These are phyloP conservation scores for Pseudogymnoascus sp. DNA, from an alignment of 2,329 filamentous ascomycete genomes.

Conservation along the genomic window DNA sequence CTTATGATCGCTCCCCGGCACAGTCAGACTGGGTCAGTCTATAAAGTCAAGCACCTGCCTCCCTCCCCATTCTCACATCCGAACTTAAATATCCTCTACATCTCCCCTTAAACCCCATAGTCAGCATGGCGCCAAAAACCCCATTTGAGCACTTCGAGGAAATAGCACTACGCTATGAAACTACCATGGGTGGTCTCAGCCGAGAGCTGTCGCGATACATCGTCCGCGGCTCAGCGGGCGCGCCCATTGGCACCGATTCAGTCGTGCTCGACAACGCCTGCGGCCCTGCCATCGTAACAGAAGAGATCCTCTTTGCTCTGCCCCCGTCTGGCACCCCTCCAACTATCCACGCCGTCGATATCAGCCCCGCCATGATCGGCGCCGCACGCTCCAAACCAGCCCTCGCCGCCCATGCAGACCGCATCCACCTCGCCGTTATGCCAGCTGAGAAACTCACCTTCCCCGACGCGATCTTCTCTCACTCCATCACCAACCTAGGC, in stretches of 20 bases:
- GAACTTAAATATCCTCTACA: neutral
- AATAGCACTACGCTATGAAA: conserved; percentile 18
- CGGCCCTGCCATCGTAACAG: conserved; percentile 23
- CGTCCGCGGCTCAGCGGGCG: conserved; percentile 7
- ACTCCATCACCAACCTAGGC: conserved; percentile 34
- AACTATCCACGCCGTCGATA: conserved; percentile 19
- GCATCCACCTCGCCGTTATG: conserved; percentile 17
- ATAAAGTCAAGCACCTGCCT: neutral
- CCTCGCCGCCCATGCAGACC: conserved; percentile 1
- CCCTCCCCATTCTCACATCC: neutral
- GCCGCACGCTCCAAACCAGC: conserved; percentile 13
- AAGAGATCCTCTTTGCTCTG: conserved; percentile 16
- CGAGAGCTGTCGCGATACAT: conserved; percentile 16
- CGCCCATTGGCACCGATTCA: neutral
- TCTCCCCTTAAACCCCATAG: neutral
- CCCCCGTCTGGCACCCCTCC: conserved; percentile 2
- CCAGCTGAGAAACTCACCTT: conserved; percentile 22
- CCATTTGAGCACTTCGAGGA: conserved; percentile 7
- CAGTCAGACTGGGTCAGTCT: neutral
- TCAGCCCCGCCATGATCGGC: conserved; percentile 18
- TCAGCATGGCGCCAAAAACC: neutral
- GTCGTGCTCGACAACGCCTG: conserved; percentile 25
- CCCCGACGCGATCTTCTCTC: conserved; percentile 29
- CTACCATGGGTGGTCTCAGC: conserved; percentile 16
- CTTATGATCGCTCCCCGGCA: neutral